These are phyloP conservation scores for Colletotrichum karsti DNA, from an alignment of 2,329 filamentous ascomycete genomes.

Conservation along the genomic window DNA sequence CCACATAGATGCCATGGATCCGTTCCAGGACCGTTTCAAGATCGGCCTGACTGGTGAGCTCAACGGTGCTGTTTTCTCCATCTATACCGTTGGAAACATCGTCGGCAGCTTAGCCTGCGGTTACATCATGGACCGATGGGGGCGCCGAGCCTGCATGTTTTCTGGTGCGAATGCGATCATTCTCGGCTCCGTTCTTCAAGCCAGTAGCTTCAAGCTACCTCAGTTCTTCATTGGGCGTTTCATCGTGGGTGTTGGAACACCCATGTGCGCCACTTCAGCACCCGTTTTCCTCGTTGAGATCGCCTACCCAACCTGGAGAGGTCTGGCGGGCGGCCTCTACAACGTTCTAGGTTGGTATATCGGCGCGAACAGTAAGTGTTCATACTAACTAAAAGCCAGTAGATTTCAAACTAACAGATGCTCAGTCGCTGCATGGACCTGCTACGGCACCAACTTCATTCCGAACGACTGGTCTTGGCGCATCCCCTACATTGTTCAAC, in stretches of 20 bases:
- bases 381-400: fast-evolving
- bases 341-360: slow-evolving; percentile 32
- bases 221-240: slow-evolving; percentile 31
- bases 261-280: slow-evolving; percentile 30
- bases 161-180: slow-evolving; percentile 4
- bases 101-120: slow-evolving; percentile 26
- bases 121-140: slow-evolving; percentile 32
- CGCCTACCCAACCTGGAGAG: slow-evolving; percentile 32
- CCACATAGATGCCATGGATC: slow-evolving; percentile 23
- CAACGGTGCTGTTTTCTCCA: slow-evolving; percentile 27
- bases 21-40: slow-evolving; percentile 29
- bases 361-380: slow-evolving; percentile 29
- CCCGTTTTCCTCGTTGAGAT: slow-evolving; percentile 31
- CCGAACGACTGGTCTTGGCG: slow-evolving; percentile 58
- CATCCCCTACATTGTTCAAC: slow-evolving; percentile 53
- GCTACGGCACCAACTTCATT: slow-evolving; percentile 54
- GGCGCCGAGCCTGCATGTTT: slow-evolving; percentile 13
- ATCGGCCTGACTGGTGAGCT: slow-evolving; percentile 25
- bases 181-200: slow-evolving; percentile 30
- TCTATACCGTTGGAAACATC: slow-evolving; percentile 31
- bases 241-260: slow-evolving; percentile 24
- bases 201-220: slow-evolving; percentile 24
- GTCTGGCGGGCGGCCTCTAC: slow-evolving; percentile 30
- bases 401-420: fast-evolving
- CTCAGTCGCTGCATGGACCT: slow-evolving; percentile 51